A percentile compares a stretch with the other conserved stretches of the same genome.
Conservation (phyloP, 371 early-diverging fungal genomes). For the Mucor ambiguus region DNA sequence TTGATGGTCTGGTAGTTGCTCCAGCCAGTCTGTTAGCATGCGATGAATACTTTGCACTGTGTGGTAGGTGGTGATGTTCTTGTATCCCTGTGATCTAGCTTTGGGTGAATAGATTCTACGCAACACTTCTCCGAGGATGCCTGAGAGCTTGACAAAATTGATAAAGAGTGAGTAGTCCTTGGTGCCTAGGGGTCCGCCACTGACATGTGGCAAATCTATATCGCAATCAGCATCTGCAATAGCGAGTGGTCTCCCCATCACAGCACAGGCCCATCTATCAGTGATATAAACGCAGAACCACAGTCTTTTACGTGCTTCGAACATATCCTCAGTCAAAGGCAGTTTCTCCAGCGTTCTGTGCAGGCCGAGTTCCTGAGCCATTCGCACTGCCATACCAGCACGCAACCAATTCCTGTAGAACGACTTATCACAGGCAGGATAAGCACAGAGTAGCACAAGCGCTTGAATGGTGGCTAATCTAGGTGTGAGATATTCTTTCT, state of each 20-base stretch:
- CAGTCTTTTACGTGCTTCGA: conserved; percentile 37
- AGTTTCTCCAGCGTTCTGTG: conserved; percentile 35
- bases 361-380: conserved; percentile 52
- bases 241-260: conserved; percentile 49
- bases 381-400: conserved; percentile 51
- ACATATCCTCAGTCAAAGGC: conserved; percentile 23
- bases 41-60: conserved; percentile 35
- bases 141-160: conserved; percentile 45
- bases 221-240: conserved; percentile 55
- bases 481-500: conserved; percentile 39
- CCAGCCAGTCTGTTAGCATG: conserved; percentile 43
- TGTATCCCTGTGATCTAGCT: conserved; percentile 40
- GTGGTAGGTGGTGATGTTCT: conserved; percentile 19
- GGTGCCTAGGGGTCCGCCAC: conserved; percentile 14
- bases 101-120: conserved; percentile 49
- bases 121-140: conserved; percentile 45
- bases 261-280: conserved; percentile 50
- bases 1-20: conserved; percentile 33
- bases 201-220: conserved; percentile 39
- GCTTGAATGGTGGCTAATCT: conserved; percentile 42
- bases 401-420: conserved; percentile 46
- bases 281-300: conserved; percentile 47
- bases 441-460: conserved; percentile 38
- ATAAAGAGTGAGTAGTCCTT: conserved; percentile 39
- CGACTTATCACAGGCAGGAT: conserved; percentile 33